phyloP scores from a whole-genome alignment of 257 asterid genomes.

The Petunia secreta region DNA sequence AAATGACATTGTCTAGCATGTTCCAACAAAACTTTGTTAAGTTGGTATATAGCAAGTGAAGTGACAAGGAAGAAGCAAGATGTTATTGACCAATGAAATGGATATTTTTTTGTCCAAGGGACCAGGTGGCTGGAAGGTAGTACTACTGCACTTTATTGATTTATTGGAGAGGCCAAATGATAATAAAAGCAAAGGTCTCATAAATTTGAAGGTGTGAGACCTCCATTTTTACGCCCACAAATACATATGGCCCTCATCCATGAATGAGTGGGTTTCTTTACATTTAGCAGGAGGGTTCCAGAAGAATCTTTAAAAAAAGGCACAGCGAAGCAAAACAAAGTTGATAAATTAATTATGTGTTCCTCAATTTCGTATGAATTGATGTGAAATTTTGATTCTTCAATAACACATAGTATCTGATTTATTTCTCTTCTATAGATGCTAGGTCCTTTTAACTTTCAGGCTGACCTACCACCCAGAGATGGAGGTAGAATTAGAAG shows the following conservation, averaged over 20 bases:
- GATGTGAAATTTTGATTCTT: slow-evolving; percentile 2
- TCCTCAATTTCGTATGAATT: background rate
- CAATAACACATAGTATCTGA: background rate
- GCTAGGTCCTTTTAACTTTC: background rate
- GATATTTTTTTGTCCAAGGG: slow-evolving; percentile 26
- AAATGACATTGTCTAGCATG: slow-evolving; percentile 36
- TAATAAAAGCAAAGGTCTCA: background rate
- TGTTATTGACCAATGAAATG: slow-evolving; percentile 23
- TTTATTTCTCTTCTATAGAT: slow-evolving; percentile 5
- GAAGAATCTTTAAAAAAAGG: background rate
- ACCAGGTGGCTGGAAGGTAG: slow-evolving; percentile 6
- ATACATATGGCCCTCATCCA: background rate
- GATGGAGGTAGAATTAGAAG: too few relatives aligned
- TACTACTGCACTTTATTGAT: slow-evolving; percentile 24
- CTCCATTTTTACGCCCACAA: slow-evolving; percentile 15
- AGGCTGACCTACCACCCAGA: background rate
- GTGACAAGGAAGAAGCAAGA: slow-evolving; percentile 19
- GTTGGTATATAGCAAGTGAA: background rate
- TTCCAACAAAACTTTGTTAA: slow-evolving; percentile 39
- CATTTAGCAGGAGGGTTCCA: too few relatives aligned
- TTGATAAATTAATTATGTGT: background rate
- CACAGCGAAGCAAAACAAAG: background rate
- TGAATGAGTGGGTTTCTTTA: background rate
- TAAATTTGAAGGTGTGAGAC: background rate
- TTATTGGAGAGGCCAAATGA: slow-evolving; percentile 17